phyloP scores from a whole-genome alignment of 495 filamentous ascomycete genomes.

The Penicillium longicatenatum region DNA sequence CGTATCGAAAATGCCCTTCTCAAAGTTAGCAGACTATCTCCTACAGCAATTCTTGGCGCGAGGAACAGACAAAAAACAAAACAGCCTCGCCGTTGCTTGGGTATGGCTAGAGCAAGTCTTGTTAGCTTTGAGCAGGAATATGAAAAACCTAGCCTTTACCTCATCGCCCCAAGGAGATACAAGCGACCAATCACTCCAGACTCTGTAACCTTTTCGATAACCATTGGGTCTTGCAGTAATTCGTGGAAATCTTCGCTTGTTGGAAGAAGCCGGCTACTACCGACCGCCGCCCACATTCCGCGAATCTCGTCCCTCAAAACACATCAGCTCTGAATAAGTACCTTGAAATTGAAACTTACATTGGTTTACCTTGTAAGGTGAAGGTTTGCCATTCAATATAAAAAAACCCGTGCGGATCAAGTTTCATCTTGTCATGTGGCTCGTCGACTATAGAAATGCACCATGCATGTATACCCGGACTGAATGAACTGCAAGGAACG shows the following conservation, averaged over 20 bases:
- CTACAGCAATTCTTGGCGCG: neutral
- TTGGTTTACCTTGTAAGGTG: neutral
- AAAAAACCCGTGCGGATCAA: neutral
- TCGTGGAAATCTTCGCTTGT: neutral
- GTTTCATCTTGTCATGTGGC: neutral
- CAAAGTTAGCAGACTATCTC: neutral
- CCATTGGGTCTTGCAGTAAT: neutral
- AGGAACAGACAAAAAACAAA: neutral
- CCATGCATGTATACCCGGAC: neutral
- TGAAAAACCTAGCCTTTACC: neutral
- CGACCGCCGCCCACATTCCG: neutral
- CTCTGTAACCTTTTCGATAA: neutral
- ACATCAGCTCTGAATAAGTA: neutral
- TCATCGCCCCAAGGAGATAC: neutral
- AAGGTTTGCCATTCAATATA: neutral
- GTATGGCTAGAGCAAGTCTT: neutral
- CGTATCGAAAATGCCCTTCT: neutral
- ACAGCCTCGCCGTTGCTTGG: neutral
- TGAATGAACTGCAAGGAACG: neutral
- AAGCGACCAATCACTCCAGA: neutral
- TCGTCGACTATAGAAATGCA: neutral
- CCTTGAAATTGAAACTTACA: neutral
- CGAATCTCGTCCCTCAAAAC: neutral
- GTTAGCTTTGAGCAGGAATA: neutral
- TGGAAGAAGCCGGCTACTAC: neutral